phyloP scores from a whole-genome alignment of 768 basidiomycete species.

The Tylopilus sp. region DNA sequence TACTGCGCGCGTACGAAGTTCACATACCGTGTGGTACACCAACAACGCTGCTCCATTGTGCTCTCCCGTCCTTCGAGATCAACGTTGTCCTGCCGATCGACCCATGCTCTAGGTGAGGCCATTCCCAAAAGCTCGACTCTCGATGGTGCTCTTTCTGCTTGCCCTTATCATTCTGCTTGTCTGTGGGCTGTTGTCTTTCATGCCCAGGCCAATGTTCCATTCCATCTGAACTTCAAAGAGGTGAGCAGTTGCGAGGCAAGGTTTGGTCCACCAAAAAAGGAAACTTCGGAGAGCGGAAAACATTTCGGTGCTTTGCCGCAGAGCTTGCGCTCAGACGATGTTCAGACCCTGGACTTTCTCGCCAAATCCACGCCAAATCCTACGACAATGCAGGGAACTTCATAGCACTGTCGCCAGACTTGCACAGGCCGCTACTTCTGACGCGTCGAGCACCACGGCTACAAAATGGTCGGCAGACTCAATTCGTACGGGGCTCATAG shows the following conservation, averaged over 20 bases:
- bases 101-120: slow-evolving; percentile 58
- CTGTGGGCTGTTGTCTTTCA: slow-evolving; percentile 33
- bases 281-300: background rate
- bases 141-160: slow-evolving; percentile 30
- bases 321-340: slow-evolving; percentile 37
- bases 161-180: slow-evolving; percentile 17
- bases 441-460: slow-evolving; percentile 23
- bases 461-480: slow-evolving; percentile 83
- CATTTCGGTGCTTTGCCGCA: background rate
- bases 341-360: slow-evolving; percentile 49
- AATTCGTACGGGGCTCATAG: slow-evolving; percentile 88
- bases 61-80: slow-evolving; percentile 37
- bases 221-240: slow-evolving; percentile 46
- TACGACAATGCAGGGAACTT: slow-evolving; percentile 36
- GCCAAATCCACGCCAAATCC: slow-evolving; percentile 36
- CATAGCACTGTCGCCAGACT: slow-evolving; percentile 40
- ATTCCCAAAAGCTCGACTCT: slow-evolving; percentile 33
- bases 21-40: slow-evolving; percentile 26
- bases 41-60: slow-evolving; percentile 52
- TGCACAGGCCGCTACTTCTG: slow-evolving; percentile 23
- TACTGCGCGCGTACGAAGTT: background rate
- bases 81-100: slow-evolving; percentile 56
- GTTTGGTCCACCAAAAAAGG: slow-evolving; percentile 14
- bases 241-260: slow-evolving; percentile 11
- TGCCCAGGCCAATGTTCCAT: slow-evolving; percentile 74